Base-by-base conservation (phyloP, 2,329 filamentous ascomycete genomes). In the Clonostachys chloroleuca region DNA sequence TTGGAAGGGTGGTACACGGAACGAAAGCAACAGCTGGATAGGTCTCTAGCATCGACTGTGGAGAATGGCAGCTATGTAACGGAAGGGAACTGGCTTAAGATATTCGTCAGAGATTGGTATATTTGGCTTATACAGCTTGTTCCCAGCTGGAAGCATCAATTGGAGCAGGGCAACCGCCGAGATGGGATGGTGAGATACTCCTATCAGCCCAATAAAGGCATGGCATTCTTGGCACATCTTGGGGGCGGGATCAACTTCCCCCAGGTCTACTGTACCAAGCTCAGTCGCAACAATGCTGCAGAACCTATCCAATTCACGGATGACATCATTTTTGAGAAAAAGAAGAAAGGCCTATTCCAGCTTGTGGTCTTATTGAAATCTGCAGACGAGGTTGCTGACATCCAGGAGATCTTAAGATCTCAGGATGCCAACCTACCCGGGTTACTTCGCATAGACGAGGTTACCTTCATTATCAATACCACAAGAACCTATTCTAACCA, bases 1-100 rank as follows among this genome's bases (percentile, higher is more conserved):
- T 34, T 54, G 3, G 20, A 40, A 12, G 46, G 49, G 8, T 55
- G 52, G 53, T 51, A 47, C 34, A n/a, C 13, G 1, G 55, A 57
- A 46, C 46, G 55, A 14, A 51, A 54, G 24, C 48, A 52, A n/a
- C 52, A 54, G 37, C 49, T 57, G 10, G 55, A 56, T 34, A 46
- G 40, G 16, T 52, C 52, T 12, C 44, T 54, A 7, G 34, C 24
- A 9, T 45, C 48, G 4, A 54, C 52, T 6, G 45, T 54, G 33
- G 42, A 47, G 36, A 54, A 54, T 30, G 52, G 52, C 5, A 43
- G 42, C 12, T 49, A 47, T 17, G 42, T 52, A 6, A 50, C 40
- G 16, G 43, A 44, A 7, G 40, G 34, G 20, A 51, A 48, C 20
- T 42, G 40, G 9, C 16, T 52, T 13, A 51, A 47, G 20, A 45